Base-by-base conservation (phyloP, 345 rosid species). In the Ceriops decandra region DNA sequence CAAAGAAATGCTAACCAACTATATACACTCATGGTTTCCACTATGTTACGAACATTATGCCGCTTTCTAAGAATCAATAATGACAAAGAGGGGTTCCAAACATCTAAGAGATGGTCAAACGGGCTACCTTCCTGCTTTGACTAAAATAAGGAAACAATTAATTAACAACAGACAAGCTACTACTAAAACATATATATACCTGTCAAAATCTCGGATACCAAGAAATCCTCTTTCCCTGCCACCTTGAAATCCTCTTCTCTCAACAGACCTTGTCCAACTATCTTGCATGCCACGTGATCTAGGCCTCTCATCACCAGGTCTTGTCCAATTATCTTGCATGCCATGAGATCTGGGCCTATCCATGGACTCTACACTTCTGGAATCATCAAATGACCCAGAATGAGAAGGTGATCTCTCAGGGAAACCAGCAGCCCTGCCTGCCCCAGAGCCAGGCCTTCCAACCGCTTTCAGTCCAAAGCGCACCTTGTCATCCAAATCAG, bases 311-410 rank as follows among this genome's bases (percentile, higher is more conserved):
- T 86, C 90, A 74, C 63, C 74, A 60, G 80, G 83, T 74, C 89
- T 87, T 66, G 83, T 46, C 98, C 98, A 85, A 13, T 49, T 69
- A 72, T 88, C 95, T 70, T 73, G 84, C 64, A 74, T 73, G 66
- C 97, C 96, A 62, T 86, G 96, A 27, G 99, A 95, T 70, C 75
- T 73, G 62, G 97, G 98, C 68, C 96, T 88, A 71, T 84, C 91
- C 67, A 66, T 81, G 69, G 78, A 90, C 68, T 90, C 97, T 7
- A 65, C 46, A 67, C 71, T 81, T 70, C 91, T 86, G 52, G 91
- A 78, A 64, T 89, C 93, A 51, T 87, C 93, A 68, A 81, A 28
- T 32, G 99, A 91, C 32, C 93, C 96, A 66, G 85, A 79, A 26
- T 64, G 87, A 22, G 99, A 95, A 74, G 82, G 80, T 21, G 93